phyloP scores from a whole-genome alignment of 192 early-diverging fungal species.

The Mortierella claussenii region DNA sequence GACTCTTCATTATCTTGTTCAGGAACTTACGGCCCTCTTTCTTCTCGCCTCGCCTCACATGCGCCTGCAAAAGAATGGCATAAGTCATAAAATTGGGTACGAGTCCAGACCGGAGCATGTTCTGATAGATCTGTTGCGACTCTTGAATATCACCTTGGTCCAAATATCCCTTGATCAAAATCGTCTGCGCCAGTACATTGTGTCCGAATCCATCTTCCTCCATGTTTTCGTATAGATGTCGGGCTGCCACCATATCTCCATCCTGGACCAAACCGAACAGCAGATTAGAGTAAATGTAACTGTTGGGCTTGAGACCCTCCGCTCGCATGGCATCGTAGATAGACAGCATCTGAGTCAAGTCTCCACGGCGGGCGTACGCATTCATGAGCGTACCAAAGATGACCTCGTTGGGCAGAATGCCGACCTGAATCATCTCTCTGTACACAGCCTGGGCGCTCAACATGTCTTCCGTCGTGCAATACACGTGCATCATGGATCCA shows the following conservation, averaged over 20 bases:
- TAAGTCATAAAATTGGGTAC: conserved; percentile 58
- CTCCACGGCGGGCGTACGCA: conserved; percentile 68
- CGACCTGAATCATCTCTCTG: conserved; percentile 78
- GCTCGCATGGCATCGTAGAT: conserved; percentile 59
- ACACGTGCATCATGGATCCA: conserved; percentile 81
- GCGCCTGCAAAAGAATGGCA: conserved; percentile 56
- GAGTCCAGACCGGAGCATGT: conserved; percentile 53
- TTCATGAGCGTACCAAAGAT: conserved; percentile 87
- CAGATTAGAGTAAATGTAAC: conserved; percentile 58
- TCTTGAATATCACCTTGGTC: conserved; percentile 34
- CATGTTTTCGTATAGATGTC: conserved; percentile 56
- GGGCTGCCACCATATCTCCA: conserved; percentile 48
- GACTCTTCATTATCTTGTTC: conserved; percentile 37
- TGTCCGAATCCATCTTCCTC: conserved; percentile 43
- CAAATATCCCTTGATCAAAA: conserved; percentile 62
- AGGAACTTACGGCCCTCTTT: conserved; percentile 32
- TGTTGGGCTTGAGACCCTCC: conserved; percentile 49
- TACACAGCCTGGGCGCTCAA: conserved; percentile 83
- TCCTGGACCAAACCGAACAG: conserved; percentile 55
- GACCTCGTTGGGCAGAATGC: conserved; percentile 72
- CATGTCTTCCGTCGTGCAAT: conserved; percentile 74
- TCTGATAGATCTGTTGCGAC: conserved; percentile 53
- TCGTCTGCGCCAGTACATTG: conserved; percentile 56
- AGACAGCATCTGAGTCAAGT: conserved; percentile 53
- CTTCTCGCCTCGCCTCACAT: conserved; percentile 44